Evolutionary conservation across 2,329 filamentous ascomycete genomes (phyloP), one percentile per base, ranked within the genome.

Genomic region (Fusarium burgessii): DNA sequence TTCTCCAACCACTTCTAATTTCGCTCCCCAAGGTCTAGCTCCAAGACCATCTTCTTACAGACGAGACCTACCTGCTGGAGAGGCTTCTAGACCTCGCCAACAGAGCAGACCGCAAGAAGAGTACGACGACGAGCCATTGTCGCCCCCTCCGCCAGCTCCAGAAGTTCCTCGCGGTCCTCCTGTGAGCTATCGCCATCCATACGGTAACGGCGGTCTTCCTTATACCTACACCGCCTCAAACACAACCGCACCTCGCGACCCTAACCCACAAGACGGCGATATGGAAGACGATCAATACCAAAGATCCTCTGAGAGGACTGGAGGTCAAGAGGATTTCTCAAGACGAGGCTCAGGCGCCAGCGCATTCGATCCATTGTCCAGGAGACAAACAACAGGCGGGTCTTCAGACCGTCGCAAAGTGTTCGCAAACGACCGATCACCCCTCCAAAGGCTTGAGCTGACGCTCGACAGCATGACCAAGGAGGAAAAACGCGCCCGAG

Each of bases 381-480:
- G 79, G 74, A 83, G 79, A 76, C 77, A 79, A 23, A 82, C 84
- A 43, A 80, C 73, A 54, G 80, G 77, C 58, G 80, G 78, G 69
- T 82, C 80, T 55, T 78, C 80, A 56, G 82, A 83, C 72, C 83
- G 85, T 71, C 82, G 84, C 60, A 88, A 84, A 84, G 84, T 86
- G 83, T 90, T 93, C 82, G 93, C 95, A 77, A 87, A 91, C 62
- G 92, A 97, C 79, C 90, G 93, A 76, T 98, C 95, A 70, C 96
- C 97, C 56, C 87, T 99, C 56, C 95, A 99, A 81, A 96, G 92
- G 84, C 88, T 99, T 73, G 95, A 99, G 84, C 89, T 93, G 77
- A 96, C 93, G 76, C 87, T 98, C 77, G 92, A 92, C 80, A 94
- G 93, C 82, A 95, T 98, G 80, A 97, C 93, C 80, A 98, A 98